Evolutionary conservation across 371 early-diverging fungal genomes (phyloP).

Genomic region (Cokeromyces recurvatus): DNA sequence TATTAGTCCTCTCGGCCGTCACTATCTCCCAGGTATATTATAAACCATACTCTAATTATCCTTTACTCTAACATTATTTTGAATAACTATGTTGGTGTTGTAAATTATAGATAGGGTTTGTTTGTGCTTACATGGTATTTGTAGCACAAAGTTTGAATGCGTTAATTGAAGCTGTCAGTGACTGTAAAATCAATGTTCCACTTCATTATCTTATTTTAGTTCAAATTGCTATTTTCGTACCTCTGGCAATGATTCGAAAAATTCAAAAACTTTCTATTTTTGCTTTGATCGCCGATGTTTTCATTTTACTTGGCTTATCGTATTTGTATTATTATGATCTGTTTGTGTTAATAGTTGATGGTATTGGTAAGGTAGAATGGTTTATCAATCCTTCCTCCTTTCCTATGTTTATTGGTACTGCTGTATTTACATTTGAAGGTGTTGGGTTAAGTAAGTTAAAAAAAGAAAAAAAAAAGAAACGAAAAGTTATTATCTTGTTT

Average conservation of each 20-base stretch:
- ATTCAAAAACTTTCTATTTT: conserved; percentile 78
- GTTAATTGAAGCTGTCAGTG: conserved; percentile 54
- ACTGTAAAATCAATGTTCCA: conserved; percentile 28
- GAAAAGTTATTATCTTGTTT: background rate
- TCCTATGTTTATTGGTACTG: conserved; percentile 81
- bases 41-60: background rate
- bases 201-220: conserved; percentile 53
- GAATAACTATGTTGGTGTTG: no score
- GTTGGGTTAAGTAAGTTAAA: conserved; percentile 58
- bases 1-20: conserved; percentile 67
- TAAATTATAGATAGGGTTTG: conserved; percentile 83
- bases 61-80: no score
- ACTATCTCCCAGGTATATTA: conserved; percentile 67
- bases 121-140: conserved; percentile 86
- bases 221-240: conserved; percentile 74
- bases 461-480: background rate
- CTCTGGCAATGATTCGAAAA: conserved; percentile 78
- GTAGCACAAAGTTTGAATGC: conserved; percentile 80
- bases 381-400: conserved; percentile 58
- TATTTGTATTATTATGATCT: conserved; percentile 84
- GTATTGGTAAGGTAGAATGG: conserved; percentile 52
- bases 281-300: conserved; percentile 79
- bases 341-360: conserved; percentile 50
- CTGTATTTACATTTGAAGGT: conserved; percentile 88
- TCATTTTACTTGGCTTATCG: conserved; percentile 73